These are phyloP conservation scores for Protostelium mycophagum DNA, from an alignment of 78 protist species.

Conservation along the genomic window DNA sequence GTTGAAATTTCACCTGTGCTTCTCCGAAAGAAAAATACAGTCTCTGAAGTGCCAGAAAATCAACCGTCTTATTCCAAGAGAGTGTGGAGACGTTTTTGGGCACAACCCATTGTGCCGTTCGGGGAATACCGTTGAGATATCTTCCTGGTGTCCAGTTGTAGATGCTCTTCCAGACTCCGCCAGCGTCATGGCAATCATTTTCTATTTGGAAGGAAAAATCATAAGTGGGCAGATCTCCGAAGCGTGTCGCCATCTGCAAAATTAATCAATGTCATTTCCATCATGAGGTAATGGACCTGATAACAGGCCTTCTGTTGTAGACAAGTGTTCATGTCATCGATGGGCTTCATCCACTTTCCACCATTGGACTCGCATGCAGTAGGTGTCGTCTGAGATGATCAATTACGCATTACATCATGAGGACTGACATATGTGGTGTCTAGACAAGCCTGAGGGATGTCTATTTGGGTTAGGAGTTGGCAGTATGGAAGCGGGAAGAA, in stretches of 20 bases:
- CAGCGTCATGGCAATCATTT: background rate
- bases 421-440: too few relatives aligned
- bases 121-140: background rate
- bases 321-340: background rate
- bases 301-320: background rate
- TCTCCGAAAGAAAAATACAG: background rate
- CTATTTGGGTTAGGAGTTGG: background rate
- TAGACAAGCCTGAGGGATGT: background rate
- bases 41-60: background rate
- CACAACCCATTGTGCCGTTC: background rate
- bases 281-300: background rate
- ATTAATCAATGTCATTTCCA: too few relatives aligned
- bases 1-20: background rate
- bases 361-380: background rate
- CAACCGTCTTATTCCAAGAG: background rate
- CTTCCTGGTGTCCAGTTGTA: background rate
- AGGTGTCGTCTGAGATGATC: background rate
- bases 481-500: background rate
- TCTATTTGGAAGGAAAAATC: background rate
- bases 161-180: background rate
- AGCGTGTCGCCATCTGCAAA: too few relatives aligned
- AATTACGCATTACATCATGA: too few relatives aligned
- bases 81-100: background rate
- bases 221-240: background rate
- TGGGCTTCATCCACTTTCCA: background rate